A percentile compares a stretch with the other conserved stretches of the same genome.
Evolutionary conservation across 768 basidiomycete genomes (phyloP).

Genomic region (Saitozyma sp.): DNA sequence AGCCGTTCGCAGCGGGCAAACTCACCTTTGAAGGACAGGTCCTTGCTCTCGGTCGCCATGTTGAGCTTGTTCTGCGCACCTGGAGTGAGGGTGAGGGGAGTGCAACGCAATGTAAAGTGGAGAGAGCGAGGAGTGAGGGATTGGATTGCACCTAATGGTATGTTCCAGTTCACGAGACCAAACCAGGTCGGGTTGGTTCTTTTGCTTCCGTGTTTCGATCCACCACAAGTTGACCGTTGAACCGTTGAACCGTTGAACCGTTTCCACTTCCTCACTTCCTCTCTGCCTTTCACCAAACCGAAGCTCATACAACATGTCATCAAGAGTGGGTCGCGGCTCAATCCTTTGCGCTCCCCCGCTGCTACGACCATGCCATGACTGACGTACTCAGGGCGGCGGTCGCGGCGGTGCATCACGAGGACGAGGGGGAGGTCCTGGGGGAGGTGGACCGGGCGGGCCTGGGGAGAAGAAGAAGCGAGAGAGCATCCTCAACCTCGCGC

Average conservation of each 20-base stretch:
- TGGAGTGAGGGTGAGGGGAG: too few relatives aligned
- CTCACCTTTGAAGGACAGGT: slow-evolving; percentile 44
- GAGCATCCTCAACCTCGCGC: slow-evolving; percentile 90
- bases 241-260: too few relatives aligned
- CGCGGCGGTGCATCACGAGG: slow-evolving; percentile 43
- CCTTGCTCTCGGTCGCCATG: slow-evolving; percentile 9
- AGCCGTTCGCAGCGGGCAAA: neutral
- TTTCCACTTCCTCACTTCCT: neutral
- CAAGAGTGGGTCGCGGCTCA: slow-evolving; percentile 30
- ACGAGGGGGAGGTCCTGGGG: slow-evolving; percentile 59
- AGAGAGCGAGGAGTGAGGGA: neutral
- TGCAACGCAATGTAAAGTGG: neutral
- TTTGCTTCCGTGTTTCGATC: neutral
- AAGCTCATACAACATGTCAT: slow-evolving; percentile 26
- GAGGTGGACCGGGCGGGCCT: slow-evolving; percentile 55
- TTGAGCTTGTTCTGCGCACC: neutral
- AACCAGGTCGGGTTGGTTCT: neutral
- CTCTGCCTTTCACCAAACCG: slow-evolving; percentile 1
- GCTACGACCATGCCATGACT: neutral
- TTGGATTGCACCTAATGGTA: neutral
- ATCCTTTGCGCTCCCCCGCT: neutral
- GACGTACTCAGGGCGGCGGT: slow-evolving; percentile 42
- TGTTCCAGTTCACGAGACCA: neutral
- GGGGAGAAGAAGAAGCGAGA: slow-evolving; percentile 79
- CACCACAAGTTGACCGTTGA: neutral